phyloP scores from a whole-genome alignment of 2,329 filamentous ascomycete species.

The Aspergillus sclerotialis region DNA sequence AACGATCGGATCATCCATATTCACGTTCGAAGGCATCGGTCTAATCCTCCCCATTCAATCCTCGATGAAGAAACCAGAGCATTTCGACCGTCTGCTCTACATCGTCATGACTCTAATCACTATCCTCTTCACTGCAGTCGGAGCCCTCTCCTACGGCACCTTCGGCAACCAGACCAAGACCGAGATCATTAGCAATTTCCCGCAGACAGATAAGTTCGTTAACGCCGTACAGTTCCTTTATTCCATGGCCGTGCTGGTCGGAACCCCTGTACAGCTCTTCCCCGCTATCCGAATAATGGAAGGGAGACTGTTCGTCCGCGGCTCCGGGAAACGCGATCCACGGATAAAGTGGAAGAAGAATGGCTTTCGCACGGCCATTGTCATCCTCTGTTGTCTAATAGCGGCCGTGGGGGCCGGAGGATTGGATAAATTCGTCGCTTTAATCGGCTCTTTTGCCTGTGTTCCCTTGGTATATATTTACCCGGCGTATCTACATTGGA shows the following conservation, averaged over 20 bases:
- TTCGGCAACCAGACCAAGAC: slow-evolving; percentile 92
- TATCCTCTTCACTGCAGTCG: slow-evolving; percentile 78
- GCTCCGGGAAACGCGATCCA: slow-evolving; percentile 86
- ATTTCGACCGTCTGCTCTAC: slow-evolving; percentile 80
- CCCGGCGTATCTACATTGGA: slow-evolving; percentile 68
- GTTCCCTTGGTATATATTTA: slow-evolving; percentile 95
- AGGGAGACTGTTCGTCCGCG: slow-evolving; percentile 81
- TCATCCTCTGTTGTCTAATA: slow-evolving; percentile 74
- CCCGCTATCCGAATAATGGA: slow-evolving; percentile 91
- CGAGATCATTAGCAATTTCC: slow-evolving; percentile 88
- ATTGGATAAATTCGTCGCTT: slow-evolving; percentile 88
- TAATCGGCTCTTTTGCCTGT: slow-evolving; percentile 94
- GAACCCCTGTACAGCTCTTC: slow-evolving; percentile 90
- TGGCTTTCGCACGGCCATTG: slow-evolving; percentile 80
- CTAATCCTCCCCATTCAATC: slow-evolving; percentile 95
- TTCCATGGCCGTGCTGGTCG: slow-evolving; percentile 83
- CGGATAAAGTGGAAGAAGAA: slow-evolving; percentile 99
- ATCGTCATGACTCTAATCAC: slow-evolving; percentile 92
- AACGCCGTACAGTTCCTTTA: slow-evolving; percentile 94
- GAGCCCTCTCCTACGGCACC: slow-evolving; percentile 85
- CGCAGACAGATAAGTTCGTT: slow-evolving; percentile 85
- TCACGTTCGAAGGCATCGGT: slow-evolving; percentile 94
- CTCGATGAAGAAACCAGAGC: slow-evolving; percentile 81
- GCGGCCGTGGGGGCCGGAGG: slow-evolving; percentile 86
- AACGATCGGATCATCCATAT: slow-evolving; percentile 95